A percentile compares a stretch with the other conserved stretches of the same genome.
Conservation (phyloP, 2,329 filamentous ascomycete species). For the Pyrenophora tritici-repentis region DNA sequence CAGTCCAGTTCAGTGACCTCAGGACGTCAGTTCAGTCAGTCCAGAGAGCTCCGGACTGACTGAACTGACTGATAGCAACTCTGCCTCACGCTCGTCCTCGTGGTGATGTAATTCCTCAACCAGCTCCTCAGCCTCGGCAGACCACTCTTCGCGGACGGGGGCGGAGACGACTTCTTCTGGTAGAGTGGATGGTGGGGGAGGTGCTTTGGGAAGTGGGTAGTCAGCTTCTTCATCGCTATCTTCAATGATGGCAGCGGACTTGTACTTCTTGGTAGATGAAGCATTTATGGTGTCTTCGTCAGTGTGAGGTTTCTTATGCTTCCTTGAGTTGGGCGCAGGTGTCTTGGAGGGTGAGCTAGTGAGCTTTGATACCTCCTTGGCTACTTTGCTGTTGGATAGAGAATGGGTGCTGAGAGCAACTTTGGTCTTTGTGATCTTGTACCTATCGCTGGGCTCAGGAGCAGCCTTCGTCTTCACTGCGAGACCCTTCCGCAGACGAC, state of each 20-base stretch:
- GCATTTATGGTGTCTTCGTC: neutral
- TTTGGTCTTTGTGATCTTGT: neutral
- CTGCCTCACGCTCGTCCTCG: no score
- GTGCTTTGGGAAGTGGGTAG: neutral
- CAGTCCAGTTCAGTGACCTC: no score
- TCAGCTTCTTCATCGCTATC: conserved; percentile 3
- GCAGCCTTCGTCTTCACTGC: neutral
- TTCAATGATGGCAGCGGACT: conserved; percentile 2
- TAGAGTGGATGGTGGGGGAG: neutral
- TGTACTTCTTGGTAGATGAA: neutral
- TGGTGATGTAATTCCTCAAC: neutral
- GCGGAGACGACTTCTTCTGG: no score
- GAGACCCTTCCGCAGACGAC: neutral
- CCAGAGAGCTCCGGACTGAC: no score
- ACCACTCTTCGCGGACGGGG: neutral
- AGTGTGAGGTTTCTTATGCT: neutral
- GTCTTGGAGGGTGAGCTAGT: neutral
- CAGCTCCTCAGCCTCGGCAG: neutral
- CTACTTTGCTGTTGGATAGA: neutral
- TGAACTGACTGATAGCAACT: no score
- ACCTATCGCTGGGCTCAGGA: neutral
- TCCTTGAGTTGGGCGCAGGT: neutral
- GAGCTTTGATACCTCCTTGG: neutral
- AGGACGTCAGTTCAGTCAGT: no score
- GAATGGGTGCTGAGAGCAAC: neutral